These are phyloP conservation scores for Cutaneotrichosporon sp. DNA, from an alignment of 1,284 basidiomycete genomes.

Conservation along the genomic window DNA sequence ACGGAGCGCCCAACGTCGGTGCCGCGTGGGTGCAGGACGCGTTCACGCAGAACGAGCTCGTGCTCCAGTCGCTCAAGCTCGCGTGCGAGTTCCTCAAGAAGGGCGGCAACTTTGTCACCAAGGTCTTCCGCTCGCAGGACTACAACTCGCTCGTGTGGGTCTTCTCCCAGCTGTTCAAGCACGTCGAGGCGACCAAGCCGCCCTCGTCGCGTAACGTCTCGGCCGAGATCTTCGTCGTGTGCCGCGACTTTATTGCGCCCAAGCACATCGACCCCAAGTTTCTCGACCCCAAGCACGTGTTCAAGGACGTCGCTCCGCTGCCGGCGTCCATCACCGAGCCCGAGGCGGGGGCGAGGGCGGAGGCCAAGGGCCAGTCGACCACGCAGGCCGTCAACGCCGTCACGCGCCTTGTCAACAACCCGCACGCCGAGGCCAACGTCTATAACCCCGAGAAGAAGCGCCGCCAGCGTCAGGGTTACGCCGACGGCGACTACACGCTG, in stretches of 20 bases:
- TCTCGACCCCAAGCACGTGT: constrained; percentile 95
- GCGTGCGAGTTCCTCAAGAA: constrained; percentile 94
- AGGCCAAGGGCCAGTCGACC: constrained; percentile 34
- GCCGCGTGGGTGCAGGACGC: constrained; percentile 99
- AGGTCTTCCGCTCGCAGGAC: constrained; percentile 97
- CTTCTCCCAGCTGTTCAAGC: constrained; percentile 93
- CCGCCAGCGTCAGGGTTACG: constrained; percentile 90
- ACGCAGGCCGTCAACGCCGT: constrained; percentile 43
- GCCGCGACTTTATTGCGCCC: constrained; percentile 91
- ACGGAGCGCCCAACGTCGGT: constrained; percentile 99
- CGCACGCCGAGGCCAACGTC: constrained; percentile 72
- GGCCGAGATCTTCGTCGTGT: constrained; percentile 99
- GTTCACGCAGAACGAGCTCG: constrained; percentile 95
- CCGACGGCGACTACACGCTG: constrained; percentile 89
- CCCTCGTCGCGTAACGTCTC: constrained; percentile 98
- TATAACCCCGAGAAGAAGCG: constrained; percentile 98
- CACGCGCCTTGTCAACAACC: constrained; percentile 37
- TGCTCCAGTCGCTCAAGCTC: constrained; percentile 92
- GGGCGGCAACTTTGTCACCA: constrained; percentile 96
- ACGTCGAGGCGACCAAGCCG: constrained; percentile 98
- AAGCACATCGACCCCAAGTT: constrained; percentile 98
- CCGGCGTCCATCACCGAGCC: constrained; percentile 49
- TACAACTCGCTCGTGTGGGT: constrained; percentile 99
- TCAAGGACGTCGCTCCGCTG: constrained; percentile 76
- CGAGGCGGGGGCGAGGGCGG: constrained; percentile 21